These are phyloP conservation scores for Acanthamoeba quina DNA, from an alignment of 208 protist species.

Conservation along the genomic window DNA sequence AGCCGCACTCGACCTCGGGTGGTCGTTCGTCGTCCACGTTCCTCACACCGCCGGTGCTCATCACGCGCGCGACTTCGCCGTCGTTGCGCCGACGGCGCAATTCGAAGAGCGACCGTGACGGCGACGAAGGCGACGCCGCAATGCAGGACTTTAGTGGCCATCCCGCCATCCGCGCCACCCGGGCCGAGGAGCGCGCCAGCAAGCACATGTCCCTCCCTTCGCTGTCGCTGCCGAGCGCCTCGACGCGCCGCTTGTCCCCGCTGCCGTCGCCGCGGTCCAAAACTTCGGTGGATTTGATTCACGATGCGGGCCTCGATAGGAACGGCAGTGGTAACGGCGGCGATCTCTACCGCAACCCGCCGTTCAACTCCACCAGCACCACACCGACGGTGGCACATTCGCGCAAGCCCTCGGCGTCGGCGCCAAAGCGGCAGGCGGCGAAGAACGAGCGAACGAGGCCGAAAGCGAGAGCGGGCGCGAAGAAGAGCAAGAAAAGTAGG, in stretches of 20 bases:
- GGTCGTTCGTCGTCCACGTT: not conserved
- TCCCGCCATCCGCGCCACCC: not conserved
- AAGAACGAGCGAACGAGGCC: not conserved
- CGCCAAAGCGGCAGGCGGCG: not conserved
- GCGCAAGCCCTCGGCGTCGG: not conserved
- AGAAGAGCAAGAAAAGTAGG: not conserved
- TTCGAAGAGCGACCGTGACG: conserved; percentile 7
- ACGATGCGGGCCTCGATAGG: not conserved
- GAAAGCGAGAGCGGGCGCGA: not conserved
- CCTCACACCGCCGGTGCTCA: not conserved
- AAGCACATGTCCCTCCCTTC: not conserved
- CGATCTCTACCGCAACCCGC: not conserved
- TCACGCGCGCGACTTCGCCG: not conserved
- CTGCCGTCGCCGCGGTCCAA: not conserved
- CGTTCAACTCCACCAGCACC: not conserved
- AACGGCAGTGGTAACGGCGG: not conserved
- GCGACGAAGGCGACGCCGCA: not conserved
- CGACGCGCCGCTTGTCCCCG: not conserved
- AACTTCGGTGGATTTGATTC: not conserved
- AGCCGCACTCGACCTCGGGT: not conserved
- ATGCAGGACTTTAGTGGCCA: not conserved
- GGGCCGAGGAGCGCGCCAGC: not conserved
- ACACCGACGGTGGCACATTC: not conserved
- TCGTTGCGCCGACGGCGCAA: not conserved
- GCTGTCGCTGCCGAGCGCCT: not conserved